Base-by-base conservation (phyloP, 768 basidiomycete species). In the Krasilnikovozyma curviuscula region DNA sequence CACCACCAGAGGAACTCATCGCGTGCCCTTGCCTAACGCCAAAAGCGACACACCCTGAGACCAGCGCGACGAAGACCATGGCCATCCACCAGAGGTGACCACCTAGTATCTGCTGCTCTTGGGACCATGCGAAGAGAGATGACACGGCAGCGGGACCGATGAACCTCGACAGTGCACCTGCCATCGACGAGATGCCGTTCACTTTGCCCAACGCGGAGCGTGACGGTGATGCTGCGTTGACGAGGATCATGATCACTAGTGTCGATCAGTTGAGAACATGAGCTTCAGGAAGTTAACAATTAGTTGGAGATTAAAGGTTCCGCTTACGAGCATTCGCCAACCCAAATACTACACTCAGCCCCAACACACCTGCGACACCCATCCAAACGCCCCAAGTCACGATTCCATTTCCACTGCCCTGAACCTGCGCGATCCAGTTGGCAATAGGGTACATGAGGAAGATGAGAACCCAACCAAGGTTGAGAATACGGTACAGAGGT, bases 171-270 rank as follows among this genome's bases (percentile, higher is more conserved):
- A 46, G 24, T 7, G 45, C 37, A 19, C 45, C 45, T 14, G 24
- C 35, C 45, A 46, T 46, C 37, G 27, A 28, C 5, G 45, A 38
- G 45, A 46, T 38, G 7, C 45, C 45, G 34, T 46, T 46, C 5
- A 46, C 35, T 25, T 46, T 46, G 3, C 45, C 41, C 5, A 43
- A 21, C 29, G 41, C 41, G 7, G 41, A 28, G 29, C 32, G 29
- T 7, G 25, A 19, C 6, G 41, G 41, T 3, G 41, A 12, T n/a
- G 27, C 21, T 3, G 41, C 16, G n/a, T 43, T 43, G 25, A 43
- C 25, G 7, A n/a, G 7, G 7, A 39, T 23, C 37, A 39, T 7
- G n/a, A 7, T 39, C 8, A 39, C 7, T 39, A 18, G n/a, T 7
- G 24, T 7, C n/a, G 24, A 39, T n/a, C n/a, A 39, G n/a, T n/a